Evolutionary conservation across 176 grass and related monocot species (phyloP), one percentile per base, ranked within the genome.

Genomic region (Dactylis glomerata): DNA sequence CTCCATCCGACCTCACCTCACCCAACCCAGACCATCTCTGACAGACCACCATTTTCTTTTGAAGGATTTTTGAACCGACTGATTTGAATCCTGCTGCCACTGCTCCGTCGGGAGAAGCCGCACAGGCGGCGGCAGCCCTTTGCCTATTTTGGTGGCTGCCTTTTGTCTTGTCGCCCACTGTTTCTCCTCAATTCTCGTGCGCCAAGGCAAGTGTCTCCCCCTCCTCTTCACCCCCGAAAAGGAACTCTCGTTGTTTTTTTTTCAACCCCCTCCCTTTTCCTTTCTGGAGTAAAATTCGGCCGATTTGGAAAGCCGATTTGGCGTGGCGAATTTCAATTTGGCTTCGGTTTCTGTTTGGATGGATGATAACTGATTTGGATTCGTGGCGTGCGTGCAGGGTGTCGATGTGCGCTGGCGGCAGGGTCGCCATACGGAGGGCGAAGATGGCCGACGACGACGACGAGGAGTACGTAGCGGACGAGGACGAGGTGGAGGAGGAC

Each of bases 391-490:
- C 15, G 26, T 82, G 52, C 20, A 81, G 67, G 83, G 49, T 90
- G 68, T 45, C 7, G 4, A 73, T 90, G 90, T 84, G 33, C n/a
- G 75, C 76, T 68, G 89, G 89, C 76, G 68, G 89, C 51, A 71
- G 89, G 82, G 71, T 79, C 11, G 32, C 70, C 49, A 66, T 77
- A 37, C 73, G 84, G 73, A 82, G 71, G n/a, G 75, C 17, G 27
- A 85, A 56, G 58, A 34, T 85, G 71, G 55, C 68, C 24, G 84
- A 73, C 10, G 83, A 79, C 8, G 84, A 92, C 2, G 87, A 92
- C 36, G 91, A 87, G 0, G 85, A 87, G 64, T 82, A 93, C 16
- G 84, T 87, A 2, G 52, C 36, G 49, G 91, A 85, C 15, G 84
- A 79, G 46, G 88, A 86, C 16, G 87, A 88, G 1, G 69, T 17